Conservation (phyloP, 805 yeast genomes). For the Starmerella asiatica region DNA sequence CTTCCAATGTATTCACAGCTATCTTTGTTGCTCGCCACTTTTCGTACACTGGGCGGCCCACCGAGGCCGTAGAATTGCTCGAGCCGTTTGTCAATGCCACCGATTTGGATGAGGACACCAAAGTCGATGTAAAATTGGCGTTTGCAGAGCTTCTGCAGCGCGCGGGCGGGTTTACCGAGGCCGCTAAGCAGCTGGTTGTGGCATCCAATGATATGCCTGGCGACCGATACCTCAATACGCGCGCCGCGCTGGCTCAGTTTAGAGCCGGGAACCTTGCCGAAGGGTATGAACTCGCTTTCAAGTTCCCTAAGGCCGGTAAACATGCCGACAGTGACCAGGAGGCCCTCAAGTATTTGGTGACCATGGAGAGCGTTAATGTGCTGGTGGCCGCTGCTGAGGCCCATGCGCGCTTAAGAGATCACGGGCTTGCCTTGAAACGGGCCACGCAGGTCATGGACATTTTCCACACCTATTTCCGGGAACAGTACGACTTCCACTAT, state of each 20-base stretch:
- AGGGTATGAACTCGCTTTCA: slow-evolving; percentile 58
- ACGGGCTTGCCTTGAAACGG: slow-evolving; percentile 71
- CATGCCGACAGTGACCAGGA: slow-evolving; percentile 52
- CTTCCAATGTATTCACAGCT: slow-evolving; percentile 10
- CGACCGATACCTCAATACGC: slow-evolving; percentile 83
- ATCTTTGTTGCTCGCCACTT: slow-evolving; percentile 42
- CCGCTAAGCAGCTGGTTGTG: slow-evolving; percentile 50
- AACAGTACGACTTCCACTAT: slow-evolving; percentile 89
- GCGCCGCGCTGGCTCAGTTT: slow-evolving; percentile 68
- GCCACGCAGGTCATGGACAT: slow-evolving; percentile 51
- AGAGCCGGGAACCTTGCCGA: slow-evolving; percentile 62
- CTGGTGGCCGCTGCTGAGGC: slow-evolving; percentile 74
- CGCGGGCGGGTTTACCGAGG: slow-evolving; percentile 44
- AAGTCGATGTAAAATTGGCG: slow-evolving; percentile 66
- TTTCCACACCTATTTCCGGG: slow-evolving; percentile 58
- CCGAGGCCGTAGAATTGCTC: slow-evolving; percentile 42
- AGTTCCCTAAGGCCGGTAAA: slow-evolving; percentile 35
- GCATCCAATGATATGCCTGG: slow-evolving; percentile 72
- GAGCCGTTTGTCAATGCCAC: slow-evolving; percentile 39
- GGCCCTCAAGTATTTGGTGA: slow-evolving; percentile 74
- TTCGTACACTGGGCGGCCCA: slow-evolving; percentile 41
- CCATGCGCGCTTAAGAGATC: slow-evolving; percentile 47
- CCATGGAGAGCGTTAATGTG: slow-evolving; percentile 88
- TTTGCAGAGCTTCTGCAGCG: slow-evolving; percentile 74
- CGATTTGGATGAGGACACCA: slow-evolving; percentile 14